These are phyloP conservation scores for Apophysomyces trapeziformis DNA, from an alignment of 371 early-diverging fungal genomes.

Conservation along the genomic window DNA sequence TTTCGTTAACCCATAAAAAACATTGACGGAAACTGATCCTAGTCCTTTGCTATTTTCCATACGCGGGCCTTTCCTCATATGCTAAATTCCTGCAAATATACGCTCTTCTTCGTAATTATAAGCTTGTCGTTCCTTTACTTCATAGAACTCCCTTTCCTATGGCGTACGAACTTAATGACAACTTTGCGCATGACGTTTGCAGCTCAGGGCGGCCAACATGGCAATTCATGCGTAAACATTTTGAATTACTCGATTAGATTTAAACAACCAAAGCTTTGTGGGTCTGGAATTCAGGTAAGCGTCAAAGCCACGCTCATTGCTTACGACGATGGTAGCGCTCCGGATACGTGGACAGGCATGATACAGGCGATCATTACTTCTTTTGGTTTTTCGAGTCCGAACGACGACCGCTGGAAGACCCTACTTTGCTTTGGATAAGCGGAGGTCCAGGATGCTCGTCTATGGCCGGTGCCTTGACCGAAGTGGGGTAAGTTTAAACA, in stretches of 20 bases:
- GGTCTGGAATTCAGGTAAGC: background rate
- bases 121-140: background rate
- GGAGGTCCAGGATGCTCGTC: slow-evolving; percentile 78
- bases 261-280: background rate
- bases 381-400: slow-evolving; percentile 76
- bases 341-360: slow-evolving; percentile 11
- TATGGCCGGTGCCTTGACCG: slow-evolving; percentile 24
- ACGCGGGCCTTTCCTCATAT: background rate
- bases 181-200: background rate
- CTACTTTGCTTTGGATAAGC: slow-evolving; percentile 55
- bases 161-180: background rate
- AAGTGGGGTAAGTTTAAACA: background rate
- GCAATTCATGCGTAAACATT: background rate
- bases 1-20: too few relatives aligned
- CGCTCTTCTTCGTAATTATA: background rate
- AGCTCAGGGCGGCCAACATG: background rate
- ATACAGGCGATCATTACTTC: slow-evolving; percentile 45
- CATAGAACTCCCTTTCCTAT: background rate
- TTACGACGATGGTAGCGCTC: slow-evolving; percentile 1
- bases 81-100: background rate
- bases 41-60: background rate
- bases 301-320: background rate
- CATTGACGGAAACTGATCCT: too few relatives aligned
- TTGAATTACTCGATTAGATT: background rate
- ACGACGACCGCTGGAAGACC: slow-evolving; percentile 44